A percentile compares a stretch with the other conserved stretches of the same genome.
Evolutionary conservation across 2,329 filamentous ascomycete genomes (phyloP).

Genomic region (Penicillium verrucosum): DNA sequence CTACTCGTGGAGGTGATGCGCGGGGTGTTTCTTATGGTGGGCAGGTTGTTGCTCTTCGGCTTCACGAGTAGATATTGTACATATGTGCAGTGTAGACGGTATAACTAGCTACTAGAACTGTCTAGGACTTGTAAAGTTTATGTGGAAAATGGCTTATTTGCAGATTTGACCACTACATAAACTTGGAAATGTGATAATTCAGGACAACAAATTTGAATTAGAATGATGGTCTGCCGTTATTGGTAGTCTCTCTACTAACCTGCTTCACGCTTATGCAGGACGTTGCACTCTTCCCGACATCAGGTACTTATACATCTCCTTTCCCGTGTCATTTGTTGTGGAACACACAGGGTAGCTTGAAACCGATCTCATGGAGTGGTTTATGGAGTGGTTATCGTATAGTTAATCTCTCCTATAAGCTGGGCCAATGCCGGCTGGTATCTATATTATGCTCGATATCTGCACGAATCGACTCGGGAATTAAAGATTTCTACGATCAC

Average conservation of each 20-base stretch:
- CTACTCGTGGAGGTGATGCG: neutral
- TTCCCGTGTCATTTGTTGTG: no score
- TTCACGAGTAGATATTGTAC: neutral
- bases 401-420: no score
- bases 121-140: neutral
- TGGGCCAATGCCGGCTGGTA: no score
- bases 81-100: neutral
- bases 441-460: no score
- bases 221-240: neutral
- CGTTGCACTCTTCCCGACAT: neutral
- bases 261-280: neutral
- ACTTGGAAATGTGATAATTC: no score
- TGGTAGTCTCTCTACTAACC: neutral
- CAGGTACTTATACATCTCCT: neutral
- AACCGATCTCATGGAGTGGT: no score
- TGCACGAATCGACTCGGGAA: neutral
- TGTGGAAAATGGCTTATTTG: neutral
- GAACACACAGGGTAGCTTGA: no score
- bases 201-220: no score
- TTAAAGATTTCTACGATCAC: neutral
- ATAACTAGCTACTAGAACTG: neutral
- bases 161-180: no score
- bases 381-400: no score
- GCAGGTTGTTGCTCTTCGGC: conserved; percentile 1
- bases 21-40: conserved; percentile 4